A percentile compares a stretch with the other conserved stretches of the same genome.
phyloP scores from a whole-genome alignment of 176 grass and related monocot genomes.

The Musa beccarii region DNA sequence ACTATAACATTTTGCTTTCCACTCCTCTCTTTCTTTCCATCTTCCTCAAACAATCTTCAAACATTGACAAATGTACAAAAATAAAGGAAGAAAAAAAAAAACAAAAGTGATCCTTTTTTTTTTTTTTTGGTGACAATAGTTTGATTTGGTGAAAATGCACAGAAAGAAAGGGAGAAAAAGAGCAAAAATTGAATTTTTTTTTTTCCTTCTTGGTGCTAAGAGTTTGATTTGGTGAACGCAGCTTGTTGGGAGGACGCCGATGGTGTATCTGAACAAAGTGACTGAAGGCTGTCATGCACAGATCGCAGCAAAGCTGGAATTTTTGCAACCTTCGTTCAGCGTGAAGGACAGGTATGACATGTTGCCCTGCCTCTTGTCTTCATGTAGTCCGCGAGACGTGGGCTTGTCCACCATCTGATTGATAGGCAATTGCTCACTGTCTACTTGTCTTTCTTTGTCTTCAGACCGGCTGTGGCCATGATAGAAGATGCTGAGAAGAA shows the following conservation, averaged over 20 bases:
- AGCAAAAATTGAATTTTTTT: neutral
- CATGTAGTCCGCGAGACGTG: neutral
- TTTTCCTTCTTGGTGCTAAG: neutral
- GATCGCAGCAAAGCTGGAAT: slow-evolving; percentile 82
- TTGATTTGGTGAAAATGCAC: neutral
- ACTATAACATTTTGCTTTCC: no score
- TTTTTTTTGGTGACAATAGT: no score
- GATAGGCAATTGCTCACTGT: neutral
- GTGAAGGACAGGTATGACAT: slow-evolving; percentile 69
- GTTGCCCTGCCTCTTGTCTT: neutral
- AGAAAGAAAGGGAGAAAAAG: neutral
- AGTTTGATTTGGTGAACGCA: slow-evolving; percentile 4
- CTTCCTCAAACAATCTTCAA: neutral
- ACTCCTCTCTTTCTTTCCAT: no score
- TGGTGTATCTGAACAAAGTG: slow-evolving; percentile 95
- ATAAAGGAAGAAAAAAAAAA: neutral
- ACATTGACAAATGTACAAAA: neutral
- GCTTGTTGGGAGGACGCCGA: slow-evolving; percentile 76
- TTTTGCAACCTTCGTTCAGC: slow-evolving; percentile 83
- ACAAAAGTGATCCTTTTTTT: neutral
- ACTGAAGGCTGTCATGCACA: slow-evolving; percentile 64
- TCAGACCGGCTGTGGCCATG: slow-evolving; percentile 78
- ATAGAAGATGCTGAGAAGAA: slow-evolving; percentile 88
- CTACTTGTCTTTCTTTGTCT: neutral
- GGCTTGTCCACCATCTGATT: neutral